phyloP scores from a whole-genome alignment of 139 green algal genomes.

The Trebouxia sp. region DNA sequence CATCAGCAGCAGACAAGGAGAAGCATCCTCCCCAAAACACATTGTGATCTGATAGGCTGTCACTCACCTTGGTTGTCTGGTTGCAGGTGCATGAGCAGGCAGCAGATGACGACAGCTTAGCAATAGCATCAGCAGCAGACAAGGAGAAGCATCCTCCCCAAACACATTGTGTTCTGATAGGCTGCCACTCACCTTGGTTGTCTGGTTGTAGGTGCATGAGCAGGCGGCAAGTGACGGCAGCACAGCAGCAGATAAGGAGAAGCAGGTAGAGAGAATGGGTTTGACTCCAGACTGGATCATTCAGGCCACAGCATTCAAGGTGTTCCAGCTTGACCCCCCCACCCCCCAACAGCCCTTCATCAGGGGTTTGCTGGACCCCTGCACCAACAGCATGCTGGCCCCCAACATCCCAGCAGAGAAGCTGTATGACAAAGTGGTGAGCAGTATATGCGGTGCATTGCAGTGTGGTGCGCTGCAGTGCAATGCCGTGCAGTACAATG shows the following conservation, averaged over 20 bases:
- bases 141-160: too few relatives aligned
- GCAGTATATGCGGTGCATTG: not conserved
- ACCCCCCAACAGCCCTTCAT: slow-evolving; percentile 66
- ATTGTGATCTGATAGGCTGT: too few relatives aligned
- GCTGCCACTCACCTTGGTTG: not conserved
- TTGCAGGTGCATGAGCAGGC: too few relatives aligned
- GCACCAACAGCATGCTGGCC: slow-evolving; percentile 74
- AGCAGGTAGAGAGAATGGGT: slow-evolving; percentile 44
- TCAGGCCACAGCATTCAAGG: slow-evolving; percentile 45
- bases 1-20: too few relatives aligned
- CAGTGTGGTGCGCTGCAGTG: not conserved
- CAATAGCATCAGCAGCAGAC: too few relatives aligned
- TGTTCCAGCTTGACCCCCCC: slow-evolving; percentile 59
- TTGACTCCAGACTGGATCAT: slow-evolving; percentile 83
- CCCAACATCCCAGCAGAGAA: slow-evolving; percentile 88
- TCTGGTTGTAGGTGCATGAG: not conserved
- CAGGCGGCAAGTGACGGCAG: not conserved
- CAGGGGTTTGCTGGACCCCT: slow-evolving; percentile 78
- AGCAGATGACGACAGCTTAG: too few relatives aligned
- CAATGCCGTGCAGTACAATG: too few relatives aligned
- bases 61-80: too few relatives aligned
- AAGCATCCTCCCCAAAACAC: too few relatives aligned
- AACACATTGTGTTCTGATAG: too few relatives aligned
- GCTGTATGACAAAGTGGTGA: slow-evolving; percentile 76
- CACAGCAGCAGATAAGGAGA: not conserved